These are phyloP conservation scores for Fusarium sp. DNA, from an alignment of 2,329 filamentous ascomycete species.

Conservation along the genomic window DNA sequence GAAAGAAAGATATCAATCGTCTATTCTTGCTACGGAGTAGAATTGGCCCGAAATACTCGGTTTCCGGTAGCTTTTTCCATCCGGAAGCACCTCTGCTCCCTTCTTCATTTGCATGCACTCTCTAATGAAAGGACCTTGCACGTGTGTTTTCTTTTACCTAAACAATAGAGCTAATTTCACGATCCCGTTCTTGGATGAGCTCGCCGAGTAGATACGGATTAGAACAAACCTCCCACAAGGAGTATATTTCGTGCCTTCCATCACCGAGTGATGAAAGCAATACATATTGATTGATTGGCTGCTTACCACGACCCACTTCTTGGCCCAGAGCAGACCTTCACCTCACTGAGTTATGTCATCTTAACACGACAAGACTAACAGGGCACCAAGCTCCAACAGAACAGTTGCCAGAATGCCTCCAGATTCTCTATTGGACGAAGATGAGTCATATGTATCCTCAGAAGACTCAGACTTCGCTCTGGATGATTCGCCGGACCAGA, in stretches of 20 bases:
- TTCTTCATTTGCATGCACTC: neutral
- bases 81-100: neutral
- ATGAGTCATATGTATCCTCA: constrained; percentile 71
- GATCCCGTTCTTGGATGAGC: neutral
- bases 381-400: neutral
- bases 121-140: neutral
- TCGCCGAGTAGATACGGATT: neutral
- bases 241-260: neutral
- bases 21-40: neutral
- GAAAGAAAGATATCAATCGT: neutral
- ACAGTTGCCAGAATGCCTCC: constrained; percentile 51
- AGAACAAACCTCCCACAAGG: neutral
- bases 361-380: neutral
- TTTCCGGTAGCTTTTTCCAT: neutral
- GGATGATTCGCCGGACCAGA: constrained; percentile 59
- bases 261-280: neutral
- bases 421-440: constrained; percentile 54
- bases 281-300: constrained; percentile 33
- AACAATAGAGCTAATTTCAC: neutral
- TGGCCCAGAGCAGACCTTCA: neutral
- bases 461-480: constrained; percentile 78
- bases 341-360: neutral
- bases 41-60: neutral
- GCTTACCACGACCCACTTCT: constrained; percentile 10
- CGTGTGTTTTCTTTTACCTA: neutral